phyloP scores from a whole-genome alignment of 2,329 filamentous ascomycete species.

The Penicillium sp. region DNA sequence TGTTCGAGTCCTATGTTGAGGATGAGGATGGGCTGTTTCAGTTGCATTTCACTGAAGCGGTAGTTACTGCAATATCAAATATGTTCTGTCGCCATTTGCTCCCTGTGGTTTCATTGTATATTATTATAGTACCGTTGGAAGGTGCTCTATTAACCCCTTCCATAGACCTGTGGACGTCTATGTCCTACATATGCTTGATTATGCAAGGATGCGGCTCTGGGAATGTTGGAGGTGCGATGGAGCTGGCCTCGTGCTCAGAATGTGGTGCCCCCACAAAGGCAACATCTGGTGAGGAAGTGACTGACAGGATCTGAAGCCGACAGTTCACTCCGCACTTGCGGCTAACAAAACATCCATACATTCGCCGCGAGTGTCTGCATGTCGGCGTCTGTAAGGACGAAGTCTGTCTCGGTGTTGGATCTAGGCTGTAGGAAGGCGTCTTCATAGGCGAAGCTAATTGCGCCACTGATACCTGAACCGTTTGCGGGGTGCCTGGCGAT shows the following conservation, averaged over 20 bases:
- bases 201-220: background rate
- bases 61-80: constrained; percentile 10
- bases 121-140: background rate
- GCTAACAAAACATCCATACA: too few relatives aligned
- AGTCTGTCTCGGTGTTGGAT: too few relatives aligned
- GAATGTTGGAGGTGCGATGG: constrained; percentile 56
- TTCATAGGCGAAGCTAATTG: too few relatives aligned
- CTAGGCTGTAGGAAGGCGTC: too few relatives aligned
- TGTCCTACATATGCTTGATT: background rate
- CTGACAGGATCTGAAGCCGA: background rate
- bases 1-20: constrained; percentile 10
- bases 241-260: constrained; percentile 57
- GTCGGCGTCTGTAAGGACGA: too few relatives aligned
- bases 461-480: too few relatives aligned
- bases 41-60: constrained; percentile 6
- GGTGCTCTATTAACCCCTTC: too few relatives aligned
- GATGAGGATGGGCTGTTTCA: constrained; percentile 2
- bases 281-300: background rate
- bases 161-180: background rate
- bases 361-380: too few relatives aligned
- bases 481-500: too few relatives aligned
- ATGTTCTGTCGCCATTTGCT: background rate
- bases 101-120: background rate
- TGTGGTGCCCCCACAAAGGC: constrained; percentile 53
- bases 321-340: too few relatives aligned